phyloP scores from a whole-genome alignment of 441 rosid genomes.

The Populus hybrid region DNA sequence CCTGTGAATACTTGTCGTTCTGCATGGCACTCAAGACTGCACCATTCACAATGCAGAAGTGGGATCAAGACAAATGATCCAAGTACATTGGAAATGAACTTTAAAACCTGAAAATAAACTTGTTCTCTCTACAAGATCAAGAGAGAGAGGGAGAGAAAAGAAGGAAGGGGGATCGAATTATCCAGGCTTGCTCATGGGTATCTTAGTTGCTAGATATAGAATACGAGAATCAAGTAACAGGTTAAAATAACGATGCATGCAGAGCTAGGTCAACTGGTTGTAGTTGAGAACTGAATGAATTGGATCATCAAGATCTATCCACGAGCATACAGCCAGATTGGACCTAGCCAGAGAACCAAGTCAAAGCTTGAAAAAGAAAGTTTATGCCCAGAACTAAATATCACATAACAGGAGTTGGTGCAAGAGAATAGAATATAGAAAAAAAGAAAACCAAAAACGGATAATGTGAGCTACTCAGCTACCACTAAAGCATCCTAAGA shows the following conservation, averaged over 20 bases:
- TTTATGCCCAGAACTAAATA: not conserved
- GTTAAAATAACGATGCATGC: slow-evolving; percentile 5
- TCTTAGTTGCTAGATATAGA: not conserved
- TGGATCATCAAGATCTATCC: slow-evolving; percentile 10
- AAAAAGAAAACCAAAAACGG: not conserved
- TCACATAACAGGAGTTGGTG: slow-evolving; percentile 24
- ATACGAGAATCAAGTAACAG: not conserved
- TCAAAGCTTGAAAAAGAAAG: slow-evolving; percentile 8
- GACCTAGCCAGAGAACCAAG: slow-evolving; percentile 10
- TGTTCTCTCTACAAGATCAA: not conserved
- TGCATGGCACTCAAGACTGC: not conserved
- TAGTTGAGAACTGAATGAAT: slow-evolving; percentile 1
- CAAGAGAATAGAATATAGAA: not conserved
- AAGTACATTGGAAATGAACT: not conserved
- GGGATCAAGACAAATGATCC: not conserved
- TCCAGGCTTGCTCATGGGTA: not conserved
- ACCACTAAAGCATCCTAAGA: not conserved
- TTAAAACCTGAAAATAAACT: not conserved
- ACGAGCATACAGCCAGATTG: not conserved
- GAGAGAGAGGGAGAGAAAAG: too few species aligned
- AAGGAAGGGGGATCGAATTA: not conserved
- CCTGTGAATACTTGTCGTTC: not conserved
- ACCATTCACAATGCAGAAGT: not conserved
- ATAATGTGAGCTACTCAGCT: not conserved
- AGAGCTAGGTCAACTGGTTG: slow-evolving; percentile 19